These are phyloP conservation scores for Penicillium aurantiogriseum DNA, from an alignment of 2,329 filamentous ascomycete species.

Conservation along the genomic window DNA sequence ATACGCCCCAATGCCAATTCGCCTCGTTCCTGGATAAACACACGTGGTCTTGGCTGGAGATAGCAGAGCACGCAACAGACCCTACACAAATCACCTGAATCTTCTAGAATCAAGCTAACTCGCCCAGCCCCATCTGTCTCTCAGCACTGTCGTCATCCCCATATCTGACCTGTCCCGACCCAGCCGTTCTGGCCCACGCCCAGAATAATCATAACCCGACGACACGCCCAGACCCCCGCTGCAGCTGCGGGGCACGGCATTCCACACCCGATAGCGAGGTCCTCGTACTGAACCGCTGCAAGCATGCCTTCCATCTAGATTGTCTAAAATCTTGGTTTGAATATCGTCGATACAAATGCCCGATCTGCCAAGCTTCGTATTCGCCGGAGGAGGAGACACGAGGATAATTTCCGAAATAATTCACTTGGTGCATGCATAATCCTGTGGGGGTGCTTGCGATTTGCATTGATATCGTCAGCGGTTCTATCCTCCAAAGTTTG, in stretches of 20 bases:
- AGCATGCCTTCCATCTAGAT: constrained; percentile 30
- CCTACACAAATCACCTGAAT: neutral
- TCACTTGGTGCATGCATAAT: neutral
- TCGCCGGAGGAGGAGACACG: constrained; percentile 14
- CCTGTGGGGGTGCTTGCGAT: neutral
- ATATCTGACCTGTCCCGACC: constrained; percentile 22
- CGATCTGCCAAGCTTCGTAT: constrained; percentile 32
- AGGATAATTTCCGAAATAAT: constrained; percentile 1
- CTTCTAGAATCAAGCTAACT: constrained; percentile 16
- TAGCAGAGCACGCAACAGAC: neutral
- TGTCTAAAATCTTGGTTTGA: constrained; percentile 34
- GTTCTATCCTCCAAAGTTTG: neutral
- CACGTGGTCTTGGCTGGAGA: neutral
- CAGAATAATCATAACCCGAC: constrained; percentile 6
- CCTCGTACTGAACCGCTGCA: constrained; percentile 30
- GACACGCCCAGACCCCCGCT: neutral
- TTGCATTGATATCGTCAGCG: neutral
- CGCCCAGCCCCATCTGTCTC: constrained; percentile 31
- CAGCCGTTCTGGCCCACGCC: constrained; percentile 16
- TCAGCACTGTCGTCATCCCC: constrained; percentile 24
- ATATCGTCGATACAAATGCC: constrained; percentile 31
- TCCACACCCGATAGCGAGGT: constrained; percentile 9
- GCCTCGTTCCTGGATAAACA: neutral
- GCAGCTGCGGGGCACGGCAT: constrained; percentile 2
- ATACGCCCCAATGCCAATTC: neutral